Evolutionary conservation across 768 basidiomycete genomes (phyloP).

Genomic region (Leccinum subgranulosum): DNA sequence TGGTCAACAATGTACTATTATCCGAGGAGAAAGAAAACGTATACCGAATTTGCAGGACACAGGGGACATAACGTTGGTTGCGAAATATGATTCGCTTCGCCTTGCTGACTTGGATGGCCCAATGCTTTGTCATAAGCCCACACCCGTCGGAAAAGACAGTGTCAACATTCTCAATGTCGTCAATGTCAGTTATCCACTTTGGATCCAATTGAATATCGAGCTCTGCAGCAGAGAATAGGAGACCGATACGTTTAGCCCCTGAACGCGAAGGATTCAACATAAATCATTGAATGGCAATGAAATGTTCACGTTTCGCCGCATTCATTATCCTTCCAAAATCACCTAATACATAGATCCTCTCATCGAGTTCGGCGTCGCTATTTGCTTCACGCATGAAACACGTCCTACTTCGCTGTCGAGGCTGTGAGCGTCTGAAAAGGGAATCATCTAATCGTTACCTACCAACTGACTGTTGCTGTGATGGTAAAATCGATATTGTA

Average conservation of each 20-base stretch:
- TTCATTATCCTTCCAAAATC: constrained; percentile 62
- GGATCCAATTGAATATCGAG: constrained; percentile 57
- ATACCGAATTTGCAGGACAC: constrained; percentile 63
- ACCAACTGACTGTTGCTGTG: constrained; percentile 72
- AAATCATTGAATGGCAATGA: not conserved
- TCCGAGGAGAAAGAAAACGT: not conserved
- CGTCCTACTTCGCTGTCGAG: constrained; percentile 52
- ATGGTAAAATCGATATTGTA: constrained; percentile 66
- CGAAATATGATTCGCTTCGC: constrained; percentile 55
- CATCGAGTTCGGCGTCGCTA: constrained; percentile 54
- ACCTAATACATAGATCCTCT: constrained; percentile 53
- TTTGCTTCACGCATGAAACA: constrained; percentile 59
- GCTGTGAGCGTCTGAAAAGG: not conserved
- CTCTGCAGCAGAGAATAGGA: constrained; percentile 62
- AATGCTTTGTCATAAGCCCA: constrained; percentile 54
- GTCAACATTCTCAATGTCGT: constrained; percentile 54
- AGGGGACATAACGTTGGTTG: constrained; percentile 54
- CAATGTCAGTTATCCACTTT: constrained; percentile 47
- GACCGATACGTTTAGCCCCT: constrained; percentile 70
- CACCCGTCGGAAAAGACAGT: constrained; percentile 69
- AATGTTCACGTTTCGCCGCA: constrained; percentile 51
- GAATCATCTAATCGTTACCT: constrained; percentile 7
- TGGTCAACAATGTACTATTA: not conserved
- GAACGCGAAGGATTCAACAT: not conserved
- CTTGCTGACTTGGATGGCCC: constrained; percentile 52